Base-by-base conservation (phyloP, 164 flowering plant genomes). In the Paratinospora sagittata region DNA sequence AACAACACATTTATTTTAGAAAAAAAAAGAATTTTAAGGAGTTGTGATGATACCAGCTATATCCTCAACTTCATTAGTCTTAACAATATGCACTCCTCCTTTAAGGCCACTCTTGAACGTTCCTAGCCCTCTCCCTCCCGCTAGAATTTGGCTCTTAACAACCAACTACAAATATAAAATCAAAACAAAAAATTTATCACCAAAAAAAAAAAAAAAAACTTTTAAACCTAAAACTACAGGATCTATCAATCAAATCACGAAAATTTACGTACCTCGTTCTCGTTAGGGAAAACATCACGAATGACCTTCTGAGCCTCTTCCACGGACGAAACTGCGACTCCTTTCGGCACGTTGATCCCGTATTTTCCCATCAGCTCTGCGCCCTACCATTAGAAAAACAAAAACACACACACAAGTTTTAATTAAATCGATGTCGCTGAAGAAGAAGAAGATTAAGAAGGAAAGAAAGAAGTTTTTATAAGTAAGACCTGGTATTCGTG, bases 51-150 rank as follows among this genome's bases (percentile, higher is more conserved):
- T 91, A 96, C 99, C 96, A 77, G 98, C 87, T 61, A 87, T 78
- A 3, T 89, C 94, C 82, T 89, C 98, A 84, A 80, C 97, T 77
- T 96, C 83, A 17, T 87, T 89, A 41, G 78, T 67, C 84, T 88
- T 92, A 55, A 91, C 93, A 70, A 96, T 91, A 80, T 95, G 99
- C 65, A 96, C 98, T 78, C 99, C 99, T 67, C 99, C 99, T 76
- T 96, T 82, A 14, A 92, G 79, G 30, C 97, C 99, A 71, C 77
- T 89, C 71, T 87, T 88, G 69, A 96, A 96, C 23, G 96, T 96
- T 58, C 98, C 98, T 80, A 95, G 78, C 10, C 99, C 98, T 80
- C 99, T 75, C 55, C 99, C 99, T 77, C 99, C 97, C 69, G 98
- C 98, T 76, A 96, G 90, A 74, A 96, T 84, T 85, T 96, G 98